Evolutionary conservation across 805 yeast genomes (phyloP).

Genomic region (Wickerhamiella domercqiae): DNA sequence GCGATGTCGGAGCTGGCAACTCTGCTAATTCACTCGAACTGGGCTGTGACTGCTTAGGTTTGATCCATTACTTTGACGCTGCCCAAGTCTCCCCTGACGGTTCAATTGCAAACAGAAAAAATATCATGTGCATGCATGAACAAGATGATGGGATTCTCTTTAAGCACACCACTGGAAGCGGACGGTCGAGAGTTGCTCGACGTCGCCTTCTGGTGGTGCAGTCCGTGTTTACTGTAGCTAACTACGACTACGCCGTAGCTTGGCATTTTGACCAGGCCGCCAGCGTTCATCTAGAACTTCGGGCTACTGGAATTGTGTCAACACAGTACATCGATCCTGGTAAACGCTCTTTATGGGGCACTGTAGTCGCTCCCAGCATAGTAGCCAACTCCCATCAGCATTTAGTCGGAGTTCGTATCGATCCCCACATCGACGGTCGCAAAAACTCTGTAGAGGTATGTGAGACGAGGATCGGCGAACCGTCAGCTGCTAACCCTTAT

Average conservation of each 20-base stretch:
- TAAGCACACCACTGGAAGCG: conserved; percentile 64
- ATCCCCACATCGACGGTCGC: conserved; percentile 70
- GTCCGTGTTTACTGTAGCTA: conserved; percentile 70
- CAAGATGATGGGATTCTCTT: conserved; percentile 65
- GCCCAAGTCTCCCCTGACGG: conserved; percentile 41
- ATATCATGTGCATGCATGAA: conserved; percentile 69
- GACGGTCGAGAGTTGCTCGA: conserved; percentile 59
- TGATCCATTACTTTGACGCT: conserved; percentile 56
- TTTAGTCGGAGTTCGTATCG: conserved; percentile 61
- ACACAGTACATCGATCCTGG: conserved; percentile 70
- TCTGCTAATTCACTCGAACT: conserved; percentile 50
- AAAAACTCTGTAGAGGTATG: conserved; percentile 57
- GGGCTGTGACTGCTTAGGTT: conserved; percentile 75
- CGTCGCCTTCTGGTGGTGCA: conserved; percentile 65
- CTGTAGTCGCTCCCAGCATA: conserved; percentile 62
- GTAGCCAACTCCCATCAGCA: conserved; percentile 78
- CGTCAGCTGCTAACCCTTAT: conserved; percentile 41
- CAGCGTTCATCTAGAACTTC: conserved; percentile 56
- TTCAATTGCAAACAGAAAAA: conserved; percentile 44
- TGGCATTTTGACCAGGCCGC: conserved; percentile 64
- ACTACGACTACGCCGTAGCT: conserved; percentile 64
- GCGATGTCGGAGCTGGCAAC: conserved; percentile 71
- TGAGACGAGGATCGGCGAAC: conserved; percentile 48
- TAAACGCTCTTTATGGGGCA: conserved; percentile 52
- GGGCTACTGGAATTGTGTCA: conserved; percentile 75